Conservation (phyloP, 2,329 filamentous ascomycete species). For the Sclerotinia trifoliorum region DNA sequence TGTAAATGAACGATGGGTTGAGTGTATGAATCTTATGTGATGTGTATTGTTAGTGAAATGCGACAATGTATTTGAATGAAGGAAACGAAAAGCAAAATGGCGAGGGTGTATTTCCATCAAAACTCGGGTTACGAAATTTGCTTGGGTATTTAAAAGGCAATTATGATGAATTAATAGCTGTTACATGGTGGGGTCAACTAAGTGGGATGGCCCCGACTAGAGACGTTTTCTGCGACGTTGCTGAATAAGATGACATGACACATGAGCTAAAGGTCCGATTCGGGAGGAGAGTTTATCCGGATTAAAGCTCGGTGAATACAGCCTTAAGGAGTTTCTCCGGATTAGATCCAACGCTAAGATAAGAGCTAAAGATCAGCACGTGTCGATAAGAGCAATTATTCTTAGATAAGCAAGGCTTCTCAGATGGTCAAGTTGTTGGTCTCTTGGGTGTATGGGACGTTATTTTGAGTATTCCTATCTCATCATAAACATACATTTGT, state of each 20-base stretch:
- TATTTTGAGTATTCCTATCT: too few relatives aligned
- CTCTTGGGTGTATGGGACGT: background rate
- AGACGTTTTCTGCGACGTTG: background rate
- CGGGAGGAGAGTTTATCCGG: background rate
- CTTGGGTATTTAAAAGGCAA: background rate
- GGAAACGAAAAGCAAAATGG: background rate
- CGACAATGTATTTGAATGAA: background rate
- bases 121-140: background rate
- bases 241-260: slow-evolving; percentile 5
- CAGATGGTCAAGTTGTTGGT: background rate
- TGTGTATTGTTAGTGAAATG: background rate
- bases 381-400: slow-evolving; percentile 13
- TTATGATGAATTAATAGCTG: background rate
- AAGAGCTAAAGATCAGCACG: background rate
- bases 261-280: background rate
- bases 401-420: slow-evolving; percentile 22
- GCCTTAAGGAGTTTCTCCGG: background rate
- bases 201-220: background rate
- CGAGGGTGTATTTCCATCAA: slow-evolving; percentile 22
- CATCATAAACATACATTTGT: background rate
- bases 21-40: background rate
- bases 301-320: background rate
- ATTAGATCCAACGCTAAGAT: slow-evolving; percentile 7
- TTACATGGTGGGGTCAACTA: background rate
- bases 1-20: background rate